Evolutionary conservation across 2,329 filamentous ascomycete species (phyloP).

Genomic region (Phoma sp.): DNA sequence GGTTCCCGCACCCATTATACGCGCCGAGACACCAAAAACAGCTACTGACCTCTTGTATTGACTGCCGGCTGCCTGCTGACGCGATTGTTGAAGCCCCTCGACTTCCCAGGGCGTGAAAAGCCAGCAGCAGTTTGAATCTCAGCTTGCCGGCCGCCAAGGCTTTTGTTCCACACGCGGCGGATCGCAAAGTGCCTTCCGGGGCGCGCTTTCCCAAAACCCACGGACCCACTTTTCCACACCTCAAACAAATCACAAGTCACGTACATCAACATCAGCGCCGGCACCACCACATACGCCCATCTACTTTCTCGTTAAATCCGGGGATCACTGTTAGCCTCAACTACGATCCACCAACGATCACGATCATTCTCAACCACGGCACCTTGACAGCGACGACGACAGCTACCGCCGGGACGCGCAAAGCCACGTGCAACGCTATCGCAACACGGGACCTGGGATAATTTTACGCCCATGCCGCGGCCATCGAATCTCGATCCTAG

Average conservation of each 20-base stretch:
- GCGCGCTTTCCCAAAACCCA: conserved; percentile 29
- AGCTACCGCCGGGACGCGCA: neutral
- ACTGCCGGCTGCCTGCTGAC: conserved; percentile 11
- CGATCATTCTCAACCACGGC: neutral
- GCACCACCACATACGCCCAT: no score
- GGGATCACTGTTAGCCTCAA: neutral
- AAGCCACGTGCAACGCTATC: neutral
- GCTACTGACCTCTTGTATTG: neutral
- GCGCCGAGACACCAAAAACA: conserved; percentile 2
- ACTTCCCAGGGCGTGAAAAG: conserved; percentile 16
- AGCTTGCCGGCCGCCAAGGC: conserved; percentile 35
- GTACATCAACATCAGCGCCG: conserved; percentile 13
- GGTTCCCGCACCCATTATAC: conserved; percentile 4
- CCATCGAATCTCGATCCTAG: neutral
- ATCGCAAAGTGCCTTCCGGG: conserved; percentile 11
- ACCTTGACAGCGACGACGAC: neutral
- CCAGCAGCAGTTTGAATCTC: conserved; percentile 39
- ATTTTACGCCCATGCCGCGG: conserved; percentile 10
- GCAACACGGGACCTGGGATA: neutral
- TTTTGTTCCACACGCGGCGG: conserved; percentile 26
- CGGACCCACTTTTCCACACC: conserved; percentile 17
- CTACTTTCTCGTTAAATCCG: no score
- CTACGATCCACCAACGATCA: neutral
- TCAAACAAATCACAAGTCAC: conserved; percentile 21
- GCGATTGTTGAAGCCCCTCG: conserved; percentile 20